phyloP scores from a whole-genome alignment of 1,139 yeast species.

The Diutina neorugosa region DNA sequence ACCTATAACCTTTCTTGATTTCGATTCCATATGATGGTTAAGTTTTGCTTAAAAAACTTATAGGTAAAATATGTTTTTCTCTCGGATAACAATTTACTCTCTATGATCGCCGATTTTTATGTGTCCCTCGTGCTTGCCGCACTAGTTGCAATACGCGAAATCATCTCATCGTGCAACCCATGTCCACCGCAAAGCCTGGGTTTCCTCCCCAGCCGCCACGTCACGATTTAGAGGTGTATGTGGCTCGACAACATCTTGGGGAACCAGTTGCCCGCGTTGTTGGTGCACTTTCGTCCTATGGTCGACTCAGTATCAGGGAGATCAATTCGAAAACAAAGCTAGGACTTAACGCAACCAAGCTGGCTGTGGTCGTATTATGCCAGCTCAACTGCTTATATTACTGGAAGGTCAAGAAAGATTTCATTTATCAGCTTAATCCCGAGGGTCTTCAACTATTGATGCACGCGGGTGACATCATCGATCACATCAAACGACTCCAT shows the following conservation, averaged over 20 bases:
- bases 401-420: constrained; percentile 22
- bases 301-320: constrained; percentile 42
- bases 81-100: no score
- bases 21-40: no score
- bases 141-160: background rate
- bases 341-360: constrained; percentile 34
- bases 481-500: constrained; percentile 29
- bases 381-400: constrained; percentile 54
- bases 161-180: background rate
- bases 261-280: constrained; percentile 48
- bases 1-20: no score
- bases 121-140: background rate
- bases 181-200: background rate
- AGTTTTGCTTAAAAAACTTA: no score
- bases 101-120: no score
- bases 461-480: constrained; percentile 68
- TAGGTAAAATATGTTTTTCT: no score
- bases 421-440: constrained; percentile 51
- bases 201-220: constrained; percentile 43
- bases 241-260: constrained; percentile 48
- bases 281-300: constrained; percentile 45
- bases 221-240: constrained; percentile 41
- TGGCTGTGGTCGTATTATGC: constrained; percentile 49
- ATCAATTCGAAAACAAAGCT: constrained; percentile 28
- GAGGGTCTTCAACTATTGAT: constrained; percentile 52